Evolutionary conservation across 306 rosid species (phyloP).

Genomic region (Cucurbita moschata): DNA sequence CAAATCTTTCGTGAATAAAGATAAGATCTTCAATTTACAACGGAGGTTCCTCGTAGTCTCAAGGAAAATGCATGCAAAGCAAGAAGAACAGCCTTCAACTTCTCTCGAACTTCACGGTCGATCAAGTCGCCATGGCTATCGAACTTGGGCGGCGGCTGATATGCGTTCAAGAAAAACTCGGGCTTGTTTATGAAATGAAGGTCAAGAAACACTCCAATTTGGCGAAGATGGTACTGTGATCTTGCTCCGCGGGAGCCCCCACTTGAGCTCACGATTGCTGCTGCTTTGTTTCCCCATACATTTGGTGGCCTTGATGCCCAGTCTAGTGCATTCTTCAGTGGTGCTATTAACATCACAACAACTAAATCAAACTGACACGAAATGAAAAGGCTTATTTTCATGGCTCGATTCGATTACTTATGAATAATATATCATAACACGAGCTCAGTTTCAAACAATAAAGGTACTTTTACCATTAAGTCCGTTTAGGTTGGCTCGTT

Average conservation of each 20-base stretch:
- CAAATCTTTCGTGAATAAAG: too few relatives aligned
- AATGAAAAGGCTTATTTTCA: not conserved
- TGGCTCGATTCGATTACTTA: too few relatives aligned
- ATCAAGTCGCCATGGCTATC: constrained; percentile 53
- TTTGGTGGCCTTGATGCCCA: constrained; percentile 80
- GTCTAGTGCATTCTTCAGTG: constrained; percentile 66
- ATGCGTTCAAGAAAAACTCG: constrained; percentile 50
- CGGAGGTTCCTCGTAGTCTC: constrained; percentile 20
- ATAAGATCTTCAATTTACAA: not conserved
- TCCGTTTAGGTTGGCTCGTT: too few relatives aligned
- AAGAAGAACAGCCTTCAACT: constrained; percentile 35
- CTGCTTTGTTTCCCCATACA: constrained; percentile 74
- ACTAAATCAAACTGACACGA: not conserved
- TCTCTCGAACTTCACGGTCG: constrained; percentile 30
- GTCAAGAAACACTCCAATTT: constrained; percentile 62
- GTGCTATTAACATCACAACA: constrained; percentile 20
- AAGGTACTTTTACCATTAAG: too few relatives aligned
- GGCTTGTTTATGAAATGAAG: constrained; percentile 93
- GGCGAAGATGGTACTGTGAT: constrained; percentile 81
- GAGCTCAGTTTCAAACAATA: not conserved
- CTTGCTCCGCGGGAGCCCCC: constrained; percentile 61
- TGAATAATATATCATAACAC: too few relatives aligned
- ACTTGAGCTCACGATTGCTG: constrained; percentile 78
- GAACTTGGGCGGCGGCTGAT: constrained; percentile 62
- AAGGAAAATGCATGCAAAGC: constrained; percentile 37